These are phyloP conservation scores for Colletotrichum tamarilloi DNA, from an alignment of 2,329 filamentous ascomycete species.

Conservation along the genomic window DNA sequence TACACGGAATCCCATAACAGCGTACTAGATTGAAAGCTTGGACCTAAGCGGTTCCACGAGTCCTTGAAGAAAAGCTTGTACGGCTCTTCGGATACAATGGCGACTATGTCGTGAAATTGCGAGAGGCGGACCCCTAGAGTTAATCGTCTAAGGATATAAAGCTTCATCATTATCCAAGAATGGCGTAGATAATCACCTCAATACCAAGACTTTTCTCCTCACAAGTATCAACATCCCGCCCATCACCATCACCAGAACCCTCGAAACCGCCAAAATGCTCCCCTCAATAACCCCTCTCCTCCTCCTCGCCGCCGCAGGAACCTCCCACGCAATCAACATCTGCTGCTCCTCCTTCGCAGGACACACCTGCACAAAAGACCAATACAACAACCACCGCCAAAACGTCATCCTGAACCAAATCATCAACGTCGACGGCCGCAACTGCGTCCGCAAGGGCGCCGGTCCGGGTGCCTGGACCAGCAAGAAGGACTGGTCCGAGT, in stretches of 20 bases:
- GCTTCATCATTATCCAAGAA: no score
- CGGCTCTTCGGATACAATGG: no score
- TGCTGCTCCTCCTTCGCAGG: not conserved
- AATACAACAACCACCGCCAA: not conserved
- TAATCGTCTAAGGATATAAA: no score
- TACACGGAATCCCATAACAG: accelerated
- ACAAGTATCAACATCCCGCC: no score
- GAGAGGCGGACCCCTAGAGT: no score
- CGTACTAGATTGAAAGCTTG: not conserved
- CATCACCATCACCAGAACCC: not conserved
- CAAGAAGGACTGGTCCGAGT: not conserved
- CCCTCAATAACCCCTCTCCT: not conserved
- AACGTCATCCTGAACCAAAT: not conserved
- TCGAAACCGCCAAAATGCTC: not conserved
- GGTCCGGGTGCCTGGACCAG: not conserved
- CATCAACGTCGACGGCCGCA: not conserved
- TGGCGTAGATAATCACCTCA: no score
- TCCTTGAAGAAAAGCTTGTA: no score
- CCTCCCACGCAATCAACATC: not conserved
- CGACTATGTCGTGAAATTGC: no score
- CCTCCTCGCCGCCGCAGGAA: not conserved
- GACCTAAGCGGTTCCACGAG: no score
- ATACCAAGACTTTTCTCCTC: no score
- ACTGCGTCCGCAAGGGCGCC: not conserved
- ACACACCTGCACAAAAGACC: not conserved